These are phyloP conservation scores for Cryptomeria japonica DNA, from an alignment of 75 land plant species.

Conservation along the genomic window DNA sequence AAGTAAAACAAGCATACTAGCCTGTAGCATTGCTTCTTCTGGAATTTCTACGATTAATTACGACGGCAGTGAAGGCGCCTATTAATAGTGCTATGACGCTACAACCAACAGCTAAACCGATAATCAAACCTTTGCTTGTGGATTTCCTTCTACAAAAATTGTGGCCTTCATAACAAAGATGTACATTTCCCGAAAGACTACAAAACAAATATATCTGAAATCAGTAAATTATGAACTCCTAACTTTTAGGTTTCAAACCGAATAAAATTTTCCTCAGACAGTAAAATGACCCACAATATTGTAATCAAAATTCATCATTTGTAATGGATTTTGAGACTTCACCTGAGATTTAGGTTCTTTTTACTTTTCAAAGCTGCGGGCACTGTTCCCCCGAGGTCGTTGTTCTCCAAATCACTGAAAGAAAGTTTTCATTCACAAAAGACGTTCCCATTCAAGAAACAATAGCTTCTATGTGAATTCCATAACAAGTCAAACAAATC, in stretches of 20 bases:
- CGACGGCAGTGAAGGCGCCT: not conserved
- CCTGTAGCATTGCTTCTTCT: not conserved
- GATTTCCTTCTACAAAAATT: not conserved
- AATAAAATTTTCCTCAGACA: no score
- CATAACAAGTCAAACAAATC: no score
- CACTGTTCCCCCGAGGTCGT: constrained; percentile 19
- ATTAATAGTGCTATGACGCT: not conserved
- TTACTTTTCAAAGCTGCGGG: constrained; percentile 17
- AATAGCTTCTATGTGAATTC: no score
- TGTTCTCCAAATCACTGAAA: constrained; percentile 16
- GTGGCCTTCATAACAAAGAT: not conserved
- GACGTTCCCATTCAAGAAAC: no score
- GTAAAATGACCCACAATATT: no score
- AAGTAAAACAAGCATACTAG: not conserved
- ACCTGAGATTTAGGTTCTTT: not conserved
- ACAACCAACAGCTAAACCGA: not conserved
- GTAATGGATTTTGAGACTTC: not conserved
- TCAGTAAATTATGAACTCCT: not conserved
- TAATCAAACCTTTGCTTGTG: not conserved
- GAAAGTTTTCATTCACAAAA: no score
- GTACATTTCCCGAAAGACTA: not conserved
- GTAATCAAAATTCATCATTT: no score
- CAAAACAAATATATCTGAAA: not conserved
- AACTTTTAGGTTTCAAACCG: no score
- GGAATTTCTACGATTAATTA: not conserved